phyloP scores from a whole-genome alignment of 208 protist genomes.

The Acanthamoeba royreba region DNA sequence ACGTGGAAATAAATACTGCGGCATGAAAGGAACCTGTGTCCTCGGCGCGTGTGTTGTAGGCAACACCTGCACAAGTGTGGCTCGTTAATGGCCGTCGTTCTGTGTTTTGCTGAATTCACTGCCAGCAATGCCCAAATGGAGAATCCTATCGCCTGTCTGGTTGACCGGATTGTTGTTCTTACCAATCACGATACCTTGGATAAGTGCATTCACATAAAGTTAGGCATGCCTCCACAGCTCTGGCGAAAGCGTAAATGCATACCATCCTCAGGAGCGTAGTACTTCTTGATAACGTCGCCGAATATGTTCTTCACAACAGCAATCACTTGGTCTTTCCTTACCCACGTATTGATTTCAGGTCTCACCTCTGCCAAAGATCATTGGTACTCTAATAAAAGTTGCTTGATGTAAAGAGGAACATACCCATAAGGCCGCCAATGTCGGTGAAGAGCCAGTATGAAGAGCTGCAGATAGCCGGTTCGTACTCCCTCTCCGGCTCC shows the following conservation, averaged over 20 bases:
- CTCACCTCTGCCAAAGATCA: neutral
- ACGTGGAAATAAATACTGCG: no score
- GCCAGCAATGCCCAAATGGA: conserved; percentile 61
- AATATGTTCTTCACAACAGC: conserved; percentile 56
- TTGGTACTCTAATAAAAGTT: neutral
- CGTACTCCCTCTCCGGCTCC: neutral
- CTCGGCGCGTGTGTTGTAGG: no score
- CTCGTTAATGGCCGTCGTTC: conserved; percentile 28
- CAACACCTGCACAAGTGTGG: no score
- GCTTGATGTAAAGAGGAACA: neutral
- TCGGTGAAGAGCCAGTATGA: conserved; percentile 58
- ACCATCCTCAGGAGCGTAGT: conserved; percentile 53
- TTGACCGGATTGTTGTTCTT: conserved; percentile 59
- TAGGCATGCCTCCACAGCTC: neutral
- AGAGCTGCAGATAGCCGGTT: conserved; percentile 28
- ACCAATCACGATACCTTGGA: conserved; percentile 58
- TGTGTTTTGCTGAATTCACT: neutral
- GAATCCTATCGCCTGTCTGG: conserved; percentile 59
- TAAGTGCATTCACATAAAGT: neutral
- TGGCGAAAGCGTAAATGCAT: neutral
- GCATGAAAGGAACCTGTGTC: no score
- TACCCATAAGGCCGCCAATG: conserved; percentile 25
- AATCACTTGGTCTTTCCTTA: conserved; percentile 60
- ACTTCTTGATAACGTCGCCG: conserved; percentile 62
- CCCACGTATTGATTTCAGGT: conserved; percentile 64